A percentile compares a stretch with the other conserved stretches of the same genome.
phyloP scores from a whole-genome alignment of 2,329 filamentous ascomycete species.

The Cladosporium sp. region DNA sequence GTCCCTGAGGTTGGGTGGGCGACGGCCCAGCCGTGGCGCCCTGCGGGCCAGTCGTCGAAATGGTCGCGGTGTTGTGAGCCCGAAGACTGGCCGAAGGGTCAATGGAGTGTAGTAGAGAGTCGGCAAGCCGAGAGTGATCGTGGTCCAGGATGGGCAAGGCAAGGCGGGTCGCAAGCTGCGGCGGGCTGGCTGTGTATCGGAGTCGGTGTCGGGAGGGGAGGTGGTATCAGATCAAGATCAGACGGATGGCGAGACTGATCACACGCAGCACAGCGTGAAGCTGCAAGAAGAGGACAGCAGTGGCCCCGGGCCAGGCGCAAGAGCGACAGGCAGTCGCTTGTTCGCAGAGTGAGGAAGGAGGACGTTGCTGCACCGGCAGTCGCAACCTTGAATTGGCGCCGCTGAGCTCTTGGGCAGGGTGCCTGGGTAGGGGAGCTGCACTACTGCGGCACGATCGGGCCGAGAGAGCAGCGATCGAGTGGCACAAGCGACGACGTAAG shows the following conservation, averaged over 20 bases:
- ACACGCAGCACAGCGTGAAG: neutral
- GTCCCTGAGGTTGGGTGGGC: conserved; percentile 33
- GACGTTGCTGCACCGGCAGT: neutral
- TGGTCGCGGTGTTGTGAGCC: conserved; percentile 14
- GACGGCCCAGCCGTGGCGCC: conserved; percentile 30
- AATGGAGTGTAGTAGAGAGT: conserved; percentile 26
- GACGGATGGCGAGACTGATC: neutral
- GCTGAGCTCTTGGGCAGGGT: neutral
- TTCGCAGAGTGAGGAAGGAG: neutral
- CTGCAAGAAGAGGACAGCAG: neutral
- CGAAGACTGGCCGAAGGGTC: conserved; percentile 21
- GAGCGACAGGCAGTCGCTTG: neutral
- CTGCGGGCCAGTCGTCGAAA: conserved; percentile 14
- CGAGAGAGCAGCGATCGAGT: conserved; percentile 1
- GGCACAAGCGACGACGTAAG: neutral
- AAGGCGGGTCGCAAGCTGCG: neutral
- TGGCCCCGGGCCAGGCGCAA: neutral
- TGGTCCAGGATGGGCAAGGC: conserved; percentile 16
- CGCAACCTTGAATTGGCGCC: neutral
- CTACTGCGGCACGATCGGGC: conserved; percentile 2
- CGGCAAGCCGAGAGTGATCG: conserved; percentile 22
- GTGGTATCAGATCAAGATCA: neutral
- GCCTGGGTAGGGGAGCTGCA: neutral
- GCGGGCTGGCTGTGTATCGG: neutral
- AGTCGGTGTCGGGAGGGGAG: neutral